Percentiles rank a stretch among this genome's conserved stretches.
Evolutionary conservation across 805 yeast species (phyloP).

Genomic region (Zygosaccharomyces kombuchaensis): DNA sequence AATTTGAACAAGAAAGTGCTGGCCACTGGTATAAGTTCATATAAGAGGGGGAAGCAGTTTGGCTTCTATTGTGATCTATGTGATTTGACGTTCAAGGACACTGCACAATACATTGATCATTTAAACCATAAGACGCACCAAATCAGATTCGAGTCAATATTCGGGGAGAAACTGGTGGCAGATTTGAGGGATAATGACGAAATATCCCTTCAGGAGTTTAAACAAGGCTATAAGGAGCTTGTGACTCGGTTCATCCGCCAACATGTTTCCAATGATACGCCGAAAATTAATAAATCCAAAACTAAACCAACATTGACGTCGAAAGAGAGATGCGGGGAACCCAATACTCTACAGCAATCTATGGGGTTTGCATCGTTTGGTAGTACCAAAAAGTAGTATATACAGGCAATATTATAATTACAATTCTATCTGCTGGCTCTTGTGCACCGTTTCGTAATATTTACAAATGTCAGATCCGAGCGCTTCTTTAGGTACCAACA

Average conservation of each 20-base stretch:
- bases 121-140: constrained; percentile 70
- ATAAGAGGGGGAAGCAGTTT: constrained; percentile 53
- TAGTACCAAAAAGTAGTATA: constrained; percentile 39
- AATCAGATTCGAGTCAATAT: constrained; percentile 37
- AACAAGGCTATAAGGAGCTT: constrained; percentile 36
- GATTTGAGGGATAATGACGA: constrained; percentile 37
- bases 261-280: constrained; percentile 40
- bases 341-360: constrained; percentile 12
- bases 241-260: constrained; percentile 32
- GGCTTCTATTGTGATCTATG: constrained; percentile 86
- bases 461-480: constrained; percentile 47
- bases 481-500: constrained; percentile 26
- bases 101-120: constrained; percentile 77
- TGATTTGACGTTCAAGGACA: constrained; percentile 75
- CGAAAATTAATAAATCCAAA: constrained; percentile 22
- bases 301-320: constrained; percentile 36
- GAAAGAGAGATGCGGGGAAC: constrained; percentile 5
- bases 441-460: constrained; percentile 65
- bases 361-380: constrained; percentile 66
- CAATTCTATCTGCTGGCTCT: constrained; percentile 32
- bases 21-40: constrained; percentile 28
- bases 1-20: constrained; percentile 36
- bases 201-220: constrained; percentile 48
- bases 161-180: constrained; percentile 30
- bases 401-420: constrained; percentile 5